These are phyloP conservation scores for Chaetoceros muelleri DNA, from an alignment of 108 stramenopile species.

Conservation along the genomic window DNA sequence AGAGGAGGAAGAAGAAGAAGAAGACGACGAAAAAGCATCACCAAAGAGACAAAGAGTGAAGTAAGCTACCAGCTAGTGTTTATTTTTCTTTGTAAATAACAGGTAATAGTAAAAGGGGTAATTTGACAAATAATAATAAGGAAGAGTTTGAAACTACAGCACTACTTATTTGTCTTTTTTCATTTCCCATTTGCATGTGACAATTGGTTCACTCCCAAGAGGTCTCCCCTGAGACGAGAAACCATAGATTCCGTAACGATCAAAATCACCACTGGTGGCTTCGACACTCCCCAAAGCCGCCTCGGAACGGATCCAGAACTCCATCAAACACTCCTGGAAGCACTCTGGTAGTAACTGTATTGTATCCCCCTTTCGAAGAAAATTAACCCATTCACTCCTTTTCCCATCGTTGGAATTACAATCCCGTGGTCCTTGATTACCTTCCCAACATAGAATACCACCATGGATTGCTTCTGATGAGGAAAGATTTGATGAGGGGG, in stretches of 20 bases:
- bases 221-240: neutral
- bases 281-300: no score
- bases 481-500: neutral
- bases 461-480: neutral
- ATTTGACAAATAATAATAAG: neutral
- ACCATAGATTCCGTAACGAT: neutral
- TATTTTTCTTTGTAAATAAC: neutral
- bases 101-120: neutral
- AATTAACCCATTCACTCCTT: conserved; percentile 66
- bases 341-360: conserved; percentile 52
- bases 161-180: neutral
- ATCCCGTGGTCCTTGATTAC: conserved; percentile 20
- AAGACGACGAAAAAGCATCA: conserved; percentile 5
- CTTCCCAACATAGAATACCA: conserved; percentile 28
- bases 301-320: neutral
- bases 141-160: no score
- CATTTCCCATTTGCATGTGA: neutral
- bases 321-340: neutral
- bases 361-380: conserved; percentile 43
- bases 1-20: conserved; percentile 2
- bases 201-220: neutral
- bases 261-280: no score
- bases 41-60: neutral
- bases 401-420: conserved; percentile 76
- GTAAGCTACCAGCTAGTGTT: neutral